Conservation (phyloP, 441 rosid genomes). For the Mallotus japonicus region DNA sequence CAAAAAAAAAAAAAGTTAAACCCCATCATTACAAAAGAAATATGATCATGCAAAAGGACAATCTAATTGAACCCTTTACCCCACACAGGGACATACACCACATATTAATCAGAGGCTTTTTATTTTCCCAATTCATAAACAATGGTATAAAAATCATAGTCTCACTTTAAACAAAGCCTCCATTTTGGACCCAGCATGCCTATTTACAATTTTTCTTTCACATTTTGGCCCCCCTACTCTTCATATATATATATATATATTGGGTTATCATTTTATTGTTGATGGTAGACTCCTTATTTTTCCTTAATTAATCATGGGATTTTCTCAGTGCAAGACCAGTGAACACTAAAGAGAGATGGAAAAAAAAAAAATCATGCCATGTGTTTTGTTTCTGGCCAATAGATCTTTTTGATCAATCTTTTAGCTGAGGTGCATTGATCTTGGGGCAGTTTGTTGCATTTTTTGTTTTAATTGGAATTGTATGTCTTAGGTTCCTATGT, state of each 20-base stretch:
- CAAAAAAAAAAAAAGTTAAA: slow-evolving; percentile 25
- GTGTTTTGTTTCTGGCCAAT: neutral
- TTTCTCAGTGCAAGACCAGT: neutral
- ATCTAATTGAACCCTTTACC: slow-evolving; percentile 53
- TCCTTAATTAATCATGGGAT: neutral
- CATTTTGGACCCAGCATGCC: slow-evolving; percentile 61
- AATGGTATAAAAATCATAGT: slow-evolving; percentile 15
- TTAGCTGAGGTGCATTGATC: neutral
- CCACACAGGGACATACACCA: slow-evolving; percentile 50
- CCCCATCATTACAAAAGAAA: slow-evolving; percentile 57
- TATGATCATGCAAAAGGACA: slow-evolving; percentile 57
- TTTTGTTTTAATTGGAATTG: neutral
- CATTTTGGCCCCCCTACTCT: slow-evolving; percentile 23
- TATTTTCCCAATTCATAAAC: slow-evolving; percentile 32
- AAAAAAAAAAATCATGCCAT: neutral
- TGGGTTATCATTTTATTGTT: neutral
- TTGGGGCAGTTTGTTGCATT: neutral
- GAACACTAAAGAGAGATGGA: too few species aligned
- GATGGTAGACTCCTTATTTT: neutral
- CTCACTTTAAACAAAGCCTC: slow-evolving; percentile 50
- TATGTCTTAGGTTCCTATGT: slow-evolving; percentile 3
- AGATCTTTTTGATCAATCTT: neutral
- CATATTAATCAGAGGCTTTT: slow-evolving; percentile 50
- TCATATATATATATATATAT: neutral
- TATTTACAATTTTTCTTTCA: slow-evolving; percentile 22